phyloP scores from a whole-genome alignment of 1,284 basidiomycete genomes.

The Cystobasidium pallidum region DNA sequence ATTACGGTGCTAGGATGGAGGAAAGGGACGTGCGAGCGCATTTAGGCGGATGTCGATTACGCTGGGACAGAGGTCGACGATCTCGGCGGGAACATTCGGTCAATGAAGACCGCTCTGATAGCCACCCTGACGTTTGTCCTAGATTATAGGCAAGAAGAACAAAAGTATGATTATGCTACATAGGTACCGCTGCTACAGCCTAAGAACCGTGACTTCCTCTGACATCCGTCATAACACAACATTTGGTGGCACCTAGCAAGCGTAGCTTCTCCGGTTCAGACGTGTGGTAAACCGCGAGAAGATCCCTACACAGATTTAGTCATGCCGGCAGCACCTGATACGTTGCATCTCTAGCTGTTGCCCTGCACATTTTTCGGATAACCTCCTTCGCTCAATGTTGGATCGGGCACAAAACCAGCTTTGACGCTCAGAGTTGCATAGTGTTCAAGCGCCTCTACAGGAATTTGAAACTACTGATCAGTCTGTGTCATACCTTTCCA shows the following conservation, averaged over 20 bases:
- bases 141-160: background rate
- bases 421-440: constrained; percentile 28
- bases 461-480: background rate
- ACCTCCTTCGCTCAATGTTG: constrained; percentile 1
- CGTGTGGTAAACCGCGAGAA: too few relatives aligned
- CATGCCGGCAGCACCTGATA: too few relatives aligned
- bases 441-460: constrained; percentile 35
- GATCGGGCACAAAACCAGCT: constrained; percentile 12
- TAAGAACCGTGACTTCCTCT: background rate
- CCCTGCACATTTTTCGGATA: too few relatives aligned
- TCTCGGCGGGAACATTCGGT: too few relatives aligned
- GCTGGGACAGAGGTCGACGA: too few relatives aligned
- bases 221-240: background rate
- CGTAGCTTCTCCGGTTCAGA: too few relatives aligned
- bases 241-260: background rate
- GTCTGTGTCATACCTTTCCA: too few relatives aligned
- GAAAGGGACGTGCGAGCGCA: background rate
- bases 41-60: background rate
- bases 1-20: background rate
- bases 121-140: too few relatives aligned
- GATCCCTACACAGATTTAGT: too few relatives aligned
- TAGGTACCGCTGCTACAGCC: background rate
- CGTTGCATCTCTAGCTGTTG: too few relatives aligned
- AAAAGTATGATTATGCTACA: constrained; percentile 3
- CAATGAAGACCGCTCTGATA: too few relatives aligned